Evolutionary conservation across 306 rosid species (phyloP), one percentile per base, ranked within the genome.

Genomic region (Spatholobus suberectus): DNA sequence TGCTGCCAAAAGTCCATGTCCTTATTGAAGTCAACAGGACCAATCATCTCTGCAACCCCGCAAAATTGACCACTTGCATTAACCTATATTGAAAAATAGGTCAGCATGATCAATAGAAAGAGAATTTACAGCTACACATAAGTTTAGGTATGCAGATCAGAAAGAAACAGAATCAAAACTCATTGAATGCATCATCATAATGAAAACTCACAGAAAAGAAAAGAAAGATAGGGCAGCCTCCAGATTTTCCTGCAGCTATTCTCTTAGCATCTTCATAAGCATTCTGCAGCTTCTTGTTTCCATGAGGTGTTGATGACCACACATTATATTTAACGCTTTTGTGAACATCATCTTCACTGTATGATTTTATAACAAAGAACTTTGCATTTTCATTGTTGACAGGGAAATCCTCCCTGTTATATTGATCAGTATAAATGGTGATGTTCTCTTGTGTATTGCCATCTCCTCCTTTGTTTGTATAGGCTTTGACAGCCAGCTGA

Each of bases 1-100:
- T 95, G 98, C 90, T 95, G 98, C 98, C 98, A 95, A 78, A 95
- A 95, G 88, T 90, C 95, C 98, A 95, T 89, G 85, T 95, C 97
- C 89, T 81, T 92, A 75, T 84, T 83, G 80, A 90, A 95, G 88
- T 95, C 98, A 70, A 93, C 98, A 9, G 91, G 91, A n/a, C 98
- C 97, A 80, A 81, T 65, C 94, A 95, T 95, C 95, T 95, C 98
- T 2, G 97, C 98, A 2, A 91, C 90, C 57, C 98, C 98, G 75
- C 98, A 95, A 83, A 95, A 95, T 73, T 95, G 98, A 72, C 97
- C 98, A 40, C 98, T 95, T 47, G 97, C 94, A 87, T 95, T 95
- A 73, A 95, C 98, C 98, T 95, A 78, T 29, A 85, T 81, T 75
- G 67, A 24, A 27, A 79, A 34, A 61, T 10, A 75, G 15, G 21